These are phyloP conservation scores for Penicillium tannophilum DNA, from an alignment of 495 filamentous ascomycete species.

Conservation along the genomic window DNA sequence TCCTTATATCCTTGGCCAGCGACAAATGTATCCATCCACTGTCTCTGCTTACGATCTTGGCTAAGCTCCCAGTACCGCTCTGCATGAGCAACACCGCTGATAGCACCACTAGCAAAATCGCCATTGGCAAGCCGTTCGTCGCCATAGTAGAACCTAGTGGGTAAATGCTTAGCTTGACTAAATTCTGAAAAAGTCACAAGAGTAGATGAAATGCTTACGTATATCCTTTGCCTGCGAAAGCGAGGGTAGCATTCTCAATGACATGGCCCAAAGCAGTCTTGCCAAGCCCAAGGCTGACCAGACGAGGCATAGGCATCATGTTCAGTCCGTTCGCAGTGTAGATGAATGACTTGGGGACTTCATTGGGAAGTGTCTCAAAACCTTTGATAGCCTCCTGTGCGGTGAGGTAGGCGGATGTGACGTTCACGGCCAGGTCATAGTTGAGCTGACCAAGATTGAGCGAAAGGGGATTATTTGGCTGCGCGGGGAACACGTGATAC, in stretches of 20 bases:
- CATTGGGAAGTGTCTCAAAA: background rate
- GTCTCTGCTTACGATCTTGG: conserved; percentile 6
- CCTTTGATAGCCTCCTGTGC: conserved; percentile 1
- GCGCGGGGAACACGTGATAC: conserved; percentile 1
- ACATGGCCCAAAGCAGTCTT: conserved; percentile 5
- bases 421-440: conserved; percentile 5
- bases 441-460: conserved; percentile 2
- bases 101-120: conserved; percentile 3
- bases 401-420: conserved; percentile 1
- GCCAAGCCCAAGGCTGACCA: conserved; percentile 1
- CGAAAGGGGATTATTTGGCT: background rate
- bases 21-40: conserved; percentile 4
- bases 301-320: conserved; percentile 6
- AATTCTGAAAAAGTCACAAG: background rate
- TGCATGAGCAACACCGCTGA: conserved; percentile 1
- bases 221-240: conserved; percentile 2
- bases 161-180: background rate
- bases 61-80: conserved; percentile 8
- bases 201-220: background rate
- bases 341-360: conserved; percentile 2
- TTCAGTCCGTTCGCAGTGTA: background rate
- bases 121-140: background rate
- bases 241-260: conserved; percentile 1
- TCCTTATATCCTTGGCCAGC: conserved; percentile 3
- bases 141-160: background rate